Base-by-base conservation (phyloP, 208 protist genomes). In the Sergeia podlipaevii region DNA sequence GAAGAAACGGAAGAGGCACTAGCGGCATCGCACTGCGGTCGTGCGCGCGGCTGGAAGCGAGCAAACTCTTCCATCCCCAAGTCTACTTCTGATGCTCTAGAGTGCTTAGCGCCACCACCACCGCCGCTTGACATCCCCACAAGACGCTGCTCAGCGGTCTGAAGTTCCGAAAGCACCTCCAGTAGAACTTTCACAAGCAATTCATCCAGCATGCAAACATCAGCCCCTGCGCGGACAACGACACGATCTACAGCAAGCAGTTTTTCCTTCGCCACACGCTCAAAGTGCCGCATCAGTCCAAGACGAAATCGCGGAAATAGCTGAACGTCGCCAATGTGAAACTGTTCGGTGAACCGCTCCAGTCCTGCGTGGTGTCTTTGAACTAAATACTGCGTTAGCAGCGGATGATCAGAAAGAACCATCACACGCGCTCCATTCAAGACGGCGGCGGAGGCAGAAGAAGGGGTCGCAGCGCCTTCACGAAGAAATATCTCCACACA, bases 241-340 rank as follows among this genome's bases (percentile, higher is more conserved):
- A 80, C 39, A 23, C 83, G 79, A 30, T 89, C 81, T 18, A 94
- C 73, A 0, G 36, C 45, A 4, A 94, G 59, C 13, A 73, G 72
- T 21, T 65, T 60, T 3, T 55, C 42, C 33, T 59, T 52, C 33
- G 60, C 46, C 23, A 89, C 17, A n/a, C 41, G 33, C 47, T 91
- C 87, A 56, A 88, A 94, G 55, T 94, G 87, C 20, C 67, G 67
- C 27, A 94, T 63, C 34, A 94, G 42, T 33, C 77, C 65, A 8
- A 94, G 74, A 3, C 87, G 80, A 53, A 94, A 94, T 21, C 83
- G 71, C 15, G 87, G 87, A 50, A 89, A 94, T 20, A 94, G 69
- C 48, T 89, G 73, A 11, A 94, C 57, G 41, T 91, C 83, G 23
- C 83, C 74, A 2, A 91, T 62, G 45, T 76, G 79, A 41, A 91